Evolutionary conservation across 176 grass and related monocot species (phyloP), one percentile per base, ranked within the genome.

Genomic region (Zizania latifolia): DNA sequence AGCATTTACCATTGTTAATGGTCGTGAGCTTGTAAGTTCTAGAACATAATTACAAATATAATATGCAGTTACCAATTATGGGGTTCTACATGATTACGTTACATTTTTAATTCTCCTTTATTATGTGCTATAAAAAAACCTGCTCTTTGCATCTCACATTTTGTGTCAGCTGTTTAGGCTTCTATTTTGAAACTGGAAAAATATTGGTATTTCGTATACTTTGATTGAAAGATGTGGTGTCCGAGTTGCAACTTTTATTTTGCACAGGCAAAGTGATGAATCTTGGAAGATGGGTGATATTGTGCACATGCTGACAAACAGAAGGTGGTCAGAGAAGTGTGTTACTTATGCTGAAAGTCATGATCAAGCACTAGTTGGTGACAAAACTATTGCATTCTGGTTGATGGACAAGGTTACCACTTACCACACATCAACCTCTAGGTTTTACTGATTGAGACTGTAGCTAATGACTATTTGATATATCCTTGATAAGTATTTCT

Each of bases 321-420:
- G 95, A 78, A 88, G 95, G 55, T 99, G 95, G 95, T 62, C 51
- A 72, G 95, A 99, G 73, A 99, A 94, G 82, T 99, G 95, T 62
- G 87, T 99, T 58, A 71, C 86, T 78, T 99, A 99, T 79, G 92
- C 92, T 77, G 95, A 99, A 83, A 99, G 95, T 58, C 92, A 99
- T 66, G 95, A 99, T 74, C 95, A 99, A 91, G 95, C 95, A 32
- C 73, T 99, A 68, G 95, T 99, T 75, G 95, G 95, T 76, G 92
- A 99, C 77, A 99, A 99, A 83, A 99, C 95, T 24, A 89, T 94
- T 62, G 95, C 95, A 75, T 99, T 99, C 68, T 99, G 95, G 95
- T 84, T 99, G 68, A 99, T 88, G 86, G 86, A 88, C 43, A 88
- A 88, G 86, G 85, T 83, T 53, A 36, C 34, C n/a, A n/a, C 72